Base-by-base conservation (phyloP, 2,329 filamentous ascomycete species). In the Myriosclerotinia curreyana region DNA sequence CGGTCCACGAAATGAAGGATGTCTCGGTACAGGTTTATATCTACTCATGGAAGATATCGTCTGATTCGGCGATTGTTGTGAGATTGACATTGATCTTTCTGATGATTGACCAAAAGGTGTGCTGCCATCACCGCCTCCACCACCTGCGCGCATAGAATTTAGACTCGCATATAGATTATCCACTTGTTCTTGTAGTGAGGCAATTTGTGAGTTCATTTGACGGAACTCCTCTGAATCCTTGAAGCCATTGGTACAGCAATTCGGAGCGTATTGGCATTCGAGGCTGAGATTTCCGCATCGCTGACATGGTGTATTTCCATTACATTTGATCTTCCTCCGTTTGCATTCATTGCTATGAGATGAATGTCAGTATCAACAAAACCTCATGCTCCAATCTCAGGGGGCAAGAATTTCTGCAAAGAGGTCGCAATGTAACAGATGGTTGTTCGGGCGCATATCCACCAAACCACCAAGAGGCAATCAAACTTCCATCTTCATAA, bases 191-290 rank as follows among this genome's bases (percentile, higher is more conserved):
- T 97, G 92, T 31, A 97, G 82, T 11, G 83, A 82, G 14, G 80
- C 79, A 65, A 97, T 85, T 69, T 95, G 89, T 42, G 83, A 80
- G 62, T 86, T 85, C 86, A 97, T 92, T 46, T 87, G 83, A 73
- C 87, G 90, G 80, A 92, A 97, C 75, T 97, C 93, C 12, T 96
- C 91, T 54, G 92, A 92, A 72, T 97, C 93, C 76, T 94, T 95
- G 82, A 96, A 92, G 76, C 85, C 92, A 79, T 86, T 93, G 67
- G 84, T 78, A 74, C 85, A 87, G 74, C 86, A 87, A 71, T 87
- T 87, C 17, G 85, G 82, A 7, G 86, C 81, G 76, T 89, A 90
- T 52, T 87, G 78, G 71, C 87, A 90, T 67, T 82, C 76, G 22
- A 89, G 79, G 69, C 85, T 86, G 74, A 90, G 85, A 69, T 88